These are phyloP conservation scores for Aspergillus intermedius DNA, from an alignment of 2,329 filamentous ascomycete genomes.

Conservation along the genomic window DNA sequence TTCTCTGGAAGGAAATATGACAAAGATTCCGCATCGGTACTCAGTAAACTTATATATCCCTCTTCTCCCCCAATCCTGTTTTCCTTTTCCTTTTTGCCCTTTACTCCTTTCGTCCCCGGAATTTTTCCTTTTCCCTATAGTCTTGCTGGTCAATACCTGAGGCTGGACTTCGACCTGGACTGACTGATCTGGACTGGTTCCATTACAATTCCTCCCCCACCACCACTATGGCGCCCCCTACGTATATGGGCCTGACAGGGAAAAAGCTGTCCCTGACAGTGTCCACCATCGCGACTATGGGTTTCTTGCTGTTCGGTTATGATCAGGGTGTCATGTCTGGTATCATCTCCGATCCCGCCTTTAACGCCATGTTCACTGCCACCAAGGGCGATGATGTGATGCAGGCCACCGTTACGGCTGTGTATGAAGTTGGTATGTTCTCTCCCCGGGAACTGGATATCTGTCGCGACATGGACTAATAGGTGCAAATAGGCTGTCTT, in stretches of 20 bases:
- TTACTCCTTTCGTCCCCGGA: not conserved
- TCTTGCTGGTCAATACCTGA: not conserved
- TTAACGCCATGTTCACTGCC: not conserved
- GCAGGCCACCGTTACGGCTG: conserved; percentile 1
- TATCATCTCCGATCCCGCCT: conserved; percentile 1
- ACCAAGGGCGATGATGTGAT: not conserved
- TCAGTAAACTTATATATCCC: not conserved
- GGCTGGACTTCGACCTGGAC: not conserved
- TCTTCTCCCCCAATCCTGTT: not conserved
- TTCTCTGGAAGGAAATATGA: too few species aligned
- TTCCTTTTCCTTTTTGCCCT: not conserved
- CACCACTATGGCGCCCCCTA: not conserved
- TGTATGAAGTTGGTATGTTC: not conserved
- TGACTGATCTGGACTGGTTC: too few species aligned
- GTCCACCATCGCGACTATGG: conserved; percentile 6
- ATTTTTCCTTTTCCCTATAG: not conserved
- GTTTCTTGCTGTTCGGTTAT: conserved; percentile 7
- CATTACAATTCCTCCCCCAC: too few species aligned
- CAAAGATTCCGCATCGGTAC: too few species aligned
- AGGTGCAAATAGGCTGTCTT: not conserved
- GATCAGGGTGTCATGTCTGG: conserved; percentile 2
- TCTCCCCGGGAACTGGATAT: not conserved
- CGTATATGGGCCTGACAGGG: not conserved
- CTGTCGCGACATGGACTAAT: not conserved
- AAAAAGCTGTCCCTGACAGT: not conserved